Conservation (phyloP, 2,329 filamentous ascomycete species). For the Penicillium sp. region DNA sequence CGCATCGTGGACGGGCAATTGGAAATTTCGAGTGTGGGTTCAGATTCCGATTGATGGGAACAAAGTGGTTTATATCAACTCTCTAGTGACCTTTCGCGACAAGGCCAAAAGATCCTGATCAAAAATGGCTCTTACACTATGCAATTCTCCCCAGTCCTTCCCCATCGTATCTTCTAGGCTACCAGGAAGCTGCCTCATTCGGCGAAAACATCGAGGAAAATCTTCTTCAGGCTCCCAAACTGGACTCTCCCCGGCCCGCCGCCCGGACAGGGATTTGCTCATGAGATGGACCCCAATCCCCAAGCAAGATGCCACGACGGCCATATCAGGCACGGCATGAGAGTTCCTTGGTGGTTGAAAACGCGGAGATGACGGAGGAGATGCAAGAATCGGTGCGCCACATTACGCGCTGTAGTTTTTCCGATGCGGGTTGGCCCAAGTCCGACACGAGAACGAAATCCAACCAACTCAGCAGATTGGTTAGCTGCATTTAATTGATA, state of each 20-base stretch:
- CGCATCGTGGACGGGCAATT: not conserved
- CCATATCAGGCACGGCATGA: not conserved
- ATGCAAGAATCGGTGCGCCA: not conserved
- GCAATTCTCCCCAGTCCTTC: too few relatives aligned
- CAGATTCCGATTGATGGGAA: not conserved
- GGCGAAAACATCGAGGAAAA: not conserved
- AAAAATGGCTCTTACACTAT: not conserved
- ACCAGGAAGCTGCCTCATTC: not conserved
- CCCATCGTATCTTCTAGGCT: not conserved
- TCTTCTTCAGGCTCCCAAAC: not conserved
- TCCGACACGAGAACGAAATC: not conserved
- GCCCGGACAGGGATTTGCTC: not conserved
- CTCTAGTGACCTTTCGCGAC: not conserved
- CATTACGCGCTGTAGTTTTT: not conserved
- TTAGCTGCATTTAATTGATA: too few relatives aligned
- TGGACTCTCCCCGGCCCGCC: not conserved
- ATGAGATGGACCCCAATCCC: not conserved
- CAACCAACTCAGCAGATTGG: not conserved
- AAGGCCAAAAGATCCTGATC: not conserved
- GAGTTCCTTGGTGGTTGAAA: not conserved
- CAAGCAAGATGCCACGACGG: not conserved
- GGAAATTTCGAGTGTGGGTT: not conserved
- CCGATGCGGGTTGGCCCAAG: not conserved
- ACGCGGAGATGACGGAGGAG: not conserved
- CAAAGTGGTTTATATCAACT: not conserved